These are phyloP conservation scores for Suhomyces xylopsoci DNA, from an alignment of 805 yeast genomes.

Conservation along the genomic window DNA sequence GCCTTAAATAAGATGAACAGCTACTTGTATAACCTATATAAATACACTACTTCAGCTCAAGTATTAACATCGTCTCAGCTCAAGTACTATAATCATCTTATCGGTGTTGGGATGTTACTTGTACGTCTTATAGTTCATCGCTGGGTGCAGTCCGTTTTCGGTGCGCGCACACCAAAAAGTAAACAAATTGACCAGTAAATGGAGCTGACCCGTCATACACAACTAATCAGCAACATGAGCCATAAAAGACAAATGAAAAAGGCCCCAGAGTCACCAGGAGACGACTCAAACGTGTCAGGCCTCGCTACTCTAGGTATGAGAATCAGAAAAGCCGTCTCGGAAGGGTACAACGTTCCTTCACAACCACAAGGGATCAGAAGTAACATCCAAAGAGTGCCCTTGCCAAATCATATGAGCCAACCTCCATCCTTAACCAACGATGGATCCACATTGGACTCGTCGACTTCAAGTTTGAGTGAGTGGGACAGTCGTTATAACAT, in stretches of 20 bases:
- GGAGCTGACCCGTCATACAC: not conserved
- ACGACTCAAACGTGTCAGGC: conserved; percentile 30
- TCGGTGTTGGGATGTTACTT: too few relatives aligned
- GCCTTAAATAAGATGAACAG: too few relatives aligned
- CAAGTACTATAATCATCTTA: too few relatives aligned
- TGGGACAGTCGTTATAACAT: conserved; percentile 31
- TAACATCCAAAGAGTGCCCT: conserved; percentile 30
- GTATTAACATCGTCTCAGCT: not conserved
- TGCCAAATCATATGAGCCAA: conserved; percentile 38
- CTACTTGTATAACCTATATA: too few relatives aligned
- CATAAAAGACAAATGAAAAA: conserved; percentile 34
- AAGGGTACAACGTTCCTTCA: conserved; percentile 45
- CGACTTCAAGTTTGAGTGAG: conserved; percentile 36
- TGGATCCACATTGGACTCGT: conserved; percentile 43
- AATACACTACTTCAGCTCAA: too few relatives aligned
- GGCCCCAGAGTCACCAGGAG: conserved; percentile 22
- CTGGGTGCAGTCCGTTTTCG: not conserved
- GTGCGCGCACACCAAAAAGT: not conserved
- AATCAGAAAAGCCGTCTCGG: conserved; percentile 62
- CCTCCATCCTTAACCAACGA: conserved; percentile 45
- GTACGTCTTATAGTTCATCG: not conserved
- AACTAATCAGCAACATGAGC: not conserved
- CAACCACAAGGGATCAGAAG: conserved; percentile 8
- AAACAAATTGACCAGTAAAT: not conserved
- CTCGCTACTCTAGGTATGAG: conserved; percentile 67